Conservation (phyloP, 73 alveolate genomes). For the Blepharisma japonicum region DNA sequence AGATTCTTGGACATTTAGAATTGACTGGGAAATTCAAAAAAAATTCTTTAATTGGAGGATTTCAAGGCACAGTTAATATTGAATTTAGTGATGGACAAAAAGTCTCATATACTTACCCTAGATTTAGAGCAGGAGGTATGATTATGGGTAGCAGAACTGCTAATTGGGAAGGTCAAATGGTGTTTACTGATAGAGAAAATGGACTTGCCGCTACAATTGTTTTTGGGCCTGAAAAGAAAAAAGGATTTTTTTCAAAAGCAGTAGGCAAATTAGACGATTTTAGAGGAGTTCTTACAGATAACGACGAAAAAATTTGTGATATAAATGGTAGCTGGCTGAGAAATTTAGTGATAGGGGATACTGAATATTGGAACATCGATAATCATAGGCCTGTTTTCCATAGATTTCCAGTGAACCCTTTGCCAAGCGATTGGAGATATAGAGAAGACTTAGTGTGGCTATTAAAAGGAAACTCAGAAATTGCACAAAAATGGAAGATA, state of each 20-base stretch:
- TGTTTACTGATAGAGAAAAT: conserved; percentile 47
- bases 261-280: conserved; percentile 37
- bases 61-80: conserved; percentile 72
- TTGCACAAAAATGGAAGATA: conserved; percentile 19
- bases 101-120: conserved; percentile 61
- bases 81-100: conserved; percentile 78
- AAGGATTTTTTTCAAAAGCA: conserved; percentile 30
- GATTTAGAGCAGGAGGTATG: conserved; percentile 68
- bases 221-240: conserved; percentile 34
- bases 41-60: conserved; percentile 63
- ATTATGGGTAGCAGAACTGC: conserved; percentile 62
- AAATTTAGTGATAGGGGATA: conserved; percentile 55
- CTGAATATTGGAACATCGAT: conserved; percentile 69
- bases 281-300: conserved; percentile 47
- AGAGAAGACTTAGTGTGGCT: conserved; percentile 93
- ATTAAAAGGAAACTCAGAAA: not conserved
- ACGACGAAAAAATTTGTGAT: conserved; percentile 51
- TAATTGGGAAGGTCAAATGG: conserved; percentile 51
- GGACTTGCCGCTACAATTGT: conserved; percentile 41
- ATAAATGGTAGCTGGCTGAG: conserved; percentile 80
- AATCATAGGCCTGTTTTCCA: conserved; percentile 55
- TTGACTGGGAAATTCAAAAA: conserved; percentile 67
- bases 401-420: conserved; percentile 33
- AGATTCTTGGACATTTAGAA: conserved; percentile 69
- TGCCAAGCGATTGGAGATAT: conserved; percentile 93